Base-by-base conservation (phyloP, 345 rosid genomes). In the Hibiscus mutabilis region DNA sequence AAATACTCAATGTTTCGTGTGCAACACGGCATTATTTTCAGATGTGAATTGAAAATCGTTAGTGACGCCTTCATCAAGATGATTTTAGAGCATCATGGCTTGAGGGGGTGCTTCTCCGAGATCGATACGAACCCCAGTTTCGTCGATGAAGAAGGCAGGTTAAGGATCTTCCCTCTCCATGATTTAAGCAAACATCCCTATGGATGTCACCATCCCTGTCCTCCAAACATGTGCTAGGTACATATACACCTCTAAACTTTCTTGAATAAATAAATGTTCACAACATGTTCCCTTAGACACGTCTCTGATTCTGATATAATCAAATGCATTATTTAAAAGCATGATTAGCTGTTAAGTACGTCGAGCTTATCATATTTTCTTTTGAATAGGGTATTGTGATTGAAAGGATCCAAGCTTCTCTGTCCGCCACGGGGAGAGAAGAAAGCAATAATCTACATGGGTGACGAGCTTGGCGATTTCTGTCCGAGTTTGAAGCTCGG, bases 221-320 rank as follows among this genome's bases (percentile, higher is more conserved):
- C 97, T 77, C 91, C 96, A 60, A 93, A 91, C 74, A 93, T 91
- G 98, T 93, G 98, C 93, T 89, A 93, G 95, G 98, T 93, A 78
- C 22, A 6, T 9, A n/a, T n/a, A n/a, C n/a, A n/a, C n/a, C n/a
- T n/a, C n/a, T n/a, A n/a, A 4, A 33, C 40, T 35, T 35, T 35
- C 40, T 35, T 35, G 40, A 9, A 35, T 21, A 35, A 35, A 16
- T 51, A 16, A 51, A 51, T 15, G 19, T n/a, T 49, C 55, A 1
- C 55, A 16, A 16, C 24, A 8, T 31, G 40, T 31, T 7, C 44
- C 9, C 44, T 10, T 40, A 6, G 40, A 40, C 44, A 9, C 44
- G 44, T 40, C 44, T 40, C 44, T 40, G 44, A 9, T 7, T 22
- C 24, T 4, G 16, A 58, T 2, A 24, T 58, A 58, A 24, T 5